Evolutionary conservation across 129 eudicot genomes (phyloP).

Genomic region (Dittrichia graveolens): DNA sequence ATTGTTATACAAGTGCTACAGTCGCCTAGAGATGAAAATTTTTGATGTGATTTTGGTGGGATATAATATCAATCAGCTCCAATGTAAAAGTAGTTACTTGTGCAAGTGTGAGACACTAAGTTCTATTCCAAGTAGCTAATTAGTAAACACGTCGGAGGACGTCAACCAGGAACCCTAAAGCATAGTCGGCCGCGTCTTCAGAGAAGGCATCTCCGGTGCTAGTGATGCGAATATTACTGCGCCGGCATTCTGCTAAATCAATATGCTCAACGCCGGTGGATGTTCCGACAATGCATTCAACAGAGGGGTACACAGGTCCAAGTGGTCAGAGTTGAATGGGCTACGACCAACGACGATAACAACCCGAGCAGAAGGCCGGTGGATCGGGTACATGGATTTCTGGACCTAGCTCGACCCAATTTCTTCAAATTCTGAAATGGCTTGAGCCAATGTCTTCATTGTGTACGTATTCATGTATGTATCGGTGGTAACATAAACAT

Average conservation of each 20-base stretch:
- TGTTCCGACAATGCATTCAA: constrained; percentile 40
- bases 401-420: too few species aligned
- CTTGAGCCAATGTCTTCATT: too few species aligned
- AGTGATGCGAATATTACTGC: constrained; percentile 59
- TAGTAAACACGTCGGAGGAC: constrained; percentile 53
- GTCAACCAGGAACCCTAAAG: constrained; percentile 55
- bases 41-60: too few species aligned
- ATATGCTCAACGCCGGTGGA: constrained; percentile 63
- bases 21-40: too few species aligned
- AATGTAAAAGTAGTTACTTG: too few species aligned
- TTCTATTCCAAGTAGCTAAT: too few species aligned
- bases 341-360: constrained; percentile 42
- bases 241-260: constrained; percentile 63
- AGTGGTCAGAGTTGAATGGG: constrained; percentile 39
- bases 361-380: constrained; percentile 41
- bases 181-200: constrained; percentile 71
- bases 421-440: too few species aligned
- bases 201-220: constrained; percentile 70
- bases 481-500: too few species aligned
- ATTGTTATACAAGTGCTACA: too few species aligned
- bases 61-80: constrained; percentile 42
- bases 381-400: constrained; percentile 33
- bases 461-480: too few species aligned
- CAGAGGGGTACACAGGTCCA: constrained; percentile 47
- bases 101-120: too few species aligned